Conservation (phyloP, 768 basidiomycete genomes). For the Coprinopsis marcescibilis region DNA sequence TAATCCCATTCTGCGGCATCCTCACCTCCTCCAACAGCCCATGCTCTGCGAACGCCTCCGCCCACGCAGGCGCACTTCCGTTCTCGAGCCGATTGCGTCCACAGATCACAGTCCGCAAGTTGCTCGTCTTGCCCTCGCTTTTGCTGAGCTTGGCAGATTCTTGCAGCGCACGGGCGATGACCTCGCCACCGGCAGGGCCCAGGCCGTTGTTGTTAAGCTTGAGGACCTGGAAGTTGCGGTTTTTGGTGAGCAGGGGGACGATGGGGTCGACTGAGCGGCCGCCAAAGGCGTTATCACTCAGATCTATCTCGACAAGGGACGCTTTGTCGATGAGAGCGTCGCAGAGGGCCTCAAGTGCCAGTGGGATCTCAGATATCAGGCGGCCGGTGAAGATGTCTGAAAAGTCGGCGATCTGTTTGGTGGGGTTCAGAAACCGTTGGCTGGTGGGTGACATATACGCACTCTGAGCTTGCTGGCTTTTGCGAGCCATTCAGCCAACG, state of each 20-base stretch:
- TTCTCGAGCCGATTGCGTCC: constrained; percentile 96
- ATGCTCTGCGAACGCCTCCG: constrained; percentile 82
- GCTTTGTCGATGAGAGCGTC: constrained; percentile 77
- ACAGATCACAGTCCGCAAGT: constrained; percentile 77
- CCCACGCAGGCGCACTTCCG: constrained; percentile 79
- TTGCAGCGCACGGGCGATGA: constrained; percentile 79
- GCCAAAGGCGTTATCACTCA: constrained; percentile 96
- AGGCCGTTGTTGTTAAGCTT: constrained; percentile 96
- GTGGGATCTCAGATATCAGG: constrained; percentile 91
- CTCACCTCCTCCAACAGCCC: constrained; percentile 77
- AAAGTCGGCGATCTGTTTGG: constrained; percentile 79
- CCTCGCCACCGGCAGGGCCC: constrained; percentile 80
- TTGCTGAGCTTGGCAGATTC: constrained; percentile 69
- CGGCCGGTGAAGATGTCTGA: constrained; percentile 98
- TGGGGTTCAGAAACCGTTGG: background rate
- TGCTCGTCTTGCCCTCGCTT: constrained; percentile 61
- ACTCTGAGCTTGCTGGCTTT: constrained; percentile 70
- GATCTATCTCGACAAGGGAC: constrained; percentile 79
- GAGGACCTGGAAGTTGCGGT: constrained; percentile 77
- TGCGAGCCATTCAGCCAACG: constrained; percentile 73
- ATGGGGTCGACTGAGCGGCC: constrained; percentile 92
- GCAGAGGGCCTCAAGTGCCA: constrained; percentile 82
- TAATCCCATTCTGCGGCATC: constrained; percentile 97
- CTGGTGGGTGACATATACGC: constrained; percentile 14
- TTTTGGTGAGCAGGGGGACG: constrained; percentile 81